A percentile compares a stretch with the other conserved stretches of the same genome.
Conservation (phyloP, 2,329 filamentous ascomycete species). For the Paecilomyces dactylethromorphus region DNA sequence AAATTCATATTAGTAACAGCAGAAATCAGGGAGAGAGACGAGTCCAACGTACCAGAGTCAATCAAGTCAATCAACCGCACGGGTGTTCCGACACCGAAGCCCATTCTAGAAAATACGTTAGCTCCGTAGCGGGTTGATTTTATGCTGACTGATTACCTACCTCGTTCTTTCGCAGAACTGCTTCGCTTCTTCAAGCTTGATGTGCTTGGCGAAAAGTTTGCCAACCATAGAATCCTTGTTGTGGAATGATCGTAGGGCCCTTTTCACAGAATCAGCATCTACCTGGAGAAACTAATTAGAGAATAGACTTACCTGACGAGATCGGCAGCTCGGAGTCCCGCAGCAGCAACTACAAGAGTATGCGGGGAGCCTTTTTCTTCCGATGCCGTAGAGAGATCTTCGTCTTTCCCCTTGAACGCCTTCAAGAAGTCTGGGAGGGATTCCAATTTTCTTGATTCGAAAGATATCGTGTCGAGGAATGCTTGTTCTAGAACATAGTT, state of each 20-base stretch:
- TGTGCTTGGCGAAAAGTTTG: conserved; percentile 97
- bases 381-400: conserved; percentile 57
- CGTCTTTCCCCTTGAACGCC: conserved; percentile 46
- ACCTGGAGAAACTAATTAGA: not conserved
- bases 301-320: conserved; percentile 58
- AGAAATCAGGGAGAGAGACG: not conserved
- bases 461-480: conserved; percentile 75
- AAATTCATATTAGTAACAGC: conserved; percentile 8
- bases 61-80: conserved; percentile 74
- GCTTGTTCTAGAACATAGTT: conserved; percentile 51
- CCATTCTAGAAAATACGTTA: conserved; percentile 49
- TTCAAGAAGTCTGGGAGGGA: conserved; percentile 77
- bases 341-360: conserved; percentile 79
- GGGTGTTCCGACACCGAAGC: conserved; percentile 87
- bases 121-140: conserved; percentile 14
- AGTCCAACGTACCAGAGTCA: conserved; percentile 60
- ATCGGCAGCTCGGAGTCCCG: conserved; percentile 80
- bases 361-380: conserved; percentile 69
- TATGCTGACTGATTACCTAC: conserved; percentile 21
- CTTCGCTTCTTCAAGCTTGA: conserved; percentile 85
- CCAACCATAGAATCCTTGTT: conserved; percentile 70
- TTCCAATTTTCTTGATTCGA: conserved; percentile 59
- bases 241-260: conserved; percentile 70
- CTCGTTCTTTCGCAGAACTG: conserved; percentile 62
- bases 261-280: not conserved